Conservation (phyloP, 441 rosid genomes). For the Erodium trifolium region DNA sequence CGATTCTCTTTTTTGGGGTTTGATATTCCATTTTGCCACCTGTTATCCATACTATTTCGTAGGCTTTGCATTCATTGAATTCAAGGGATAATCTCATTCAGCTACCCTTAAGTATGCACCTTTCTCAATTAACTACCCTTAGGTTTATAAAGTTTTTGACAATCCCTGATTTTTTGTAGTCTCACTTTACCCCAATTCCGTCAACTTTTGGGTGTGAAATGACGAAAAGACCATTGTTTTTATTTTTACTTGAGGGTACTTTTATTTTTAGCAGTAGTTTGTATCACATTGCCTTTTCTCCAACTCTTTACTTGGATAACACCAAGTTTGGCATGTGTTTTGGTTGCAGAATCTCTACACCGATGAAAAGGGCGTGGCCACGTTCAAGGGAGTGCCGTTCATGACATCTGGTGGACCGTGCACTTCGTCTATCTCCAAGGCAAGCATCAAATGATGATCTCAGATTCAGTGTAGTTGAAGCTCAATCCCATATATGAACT, state of each 20-base stretch:
- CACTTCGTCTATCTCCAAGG: constrained; percentile 63
- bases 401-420: constrained; percentile 89
- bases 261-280: not conserved
- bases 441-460: constrained; percentile 53
- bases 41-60: not conserved
- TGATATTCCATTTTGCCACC: not conserved
- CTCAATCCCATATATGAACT: not conserved
- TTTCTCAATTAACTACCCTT: too few species aligned
- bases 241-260: too few species aligned
- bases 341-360: constrained; percentile 71
- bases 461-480: not conserved
- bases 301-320: too few species aligned
- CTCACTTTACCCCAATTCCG: too few species aligned
- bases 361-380: constrained; percentile 83
- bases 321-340: constrained; percentile 10
- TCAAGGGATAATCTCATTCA: too few species aligned
- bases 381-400: constrained; percentile 80
- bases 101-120: too few species aligned
- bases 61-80: not conserved
- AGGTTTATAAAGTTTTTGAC: too few species aligned
- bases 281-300: not conserved
- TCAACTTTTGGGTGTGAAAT: too few species aligned
- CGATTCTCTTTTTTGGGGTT: too few species aligned
- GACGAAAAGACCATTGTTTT: too few species aligned
- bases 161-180: too few species aligned